Conservation (phyloP, 2,329 filamentous ascomycete species). For the Xylaria polymorpha region DNA sequence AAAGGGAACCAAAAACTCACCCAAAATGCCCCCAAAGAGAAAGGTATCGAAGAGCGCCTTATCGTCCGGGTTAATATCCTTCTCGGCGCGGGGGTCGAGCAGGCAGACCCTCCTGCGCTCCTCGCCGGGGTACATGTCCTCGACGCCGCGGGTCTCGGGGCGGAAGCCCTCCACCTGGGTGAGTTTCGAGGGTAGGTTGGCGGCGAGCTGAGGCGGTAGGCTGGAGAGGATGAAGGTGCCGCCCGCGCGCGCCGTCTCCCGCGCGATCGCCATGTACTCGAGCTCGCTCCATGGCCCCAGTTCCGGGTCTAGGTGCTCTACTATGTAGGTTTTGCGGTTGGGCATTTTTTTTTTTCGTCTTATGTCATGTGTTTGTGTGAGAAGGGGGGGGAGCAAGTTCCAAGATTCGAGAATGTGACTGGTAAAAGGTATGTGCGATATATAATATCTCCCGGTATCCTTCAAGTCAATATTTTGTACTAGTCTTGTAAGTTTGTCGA, state of each 20-base stretch:
- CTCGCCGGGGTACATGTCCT: slow-evolving; percentile 73
- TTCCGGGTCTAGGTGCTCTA: slow-evolving; percentile 96
- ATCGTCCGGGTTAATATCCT: slow-evolving; percentile 86
- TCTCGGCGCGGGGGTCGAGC: slow-evolving; percentile 84
- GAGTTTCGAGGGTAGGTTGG: slow-evolving; percentile 72
- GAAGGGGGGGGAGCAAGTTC: too few species aligned
- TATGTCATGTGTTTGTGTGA: background rate
- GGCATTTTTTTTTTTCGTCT: slow-evolving; percentile 39
- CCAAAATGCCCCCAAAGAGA: slow-evolving; percentile 94
- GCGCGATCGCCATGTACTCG: slow-evolving; percentile 89
- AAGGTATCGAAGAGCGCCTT: slow-evolving; percentile 87
- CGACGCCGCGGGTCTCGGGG: slow-evolving; percentile 81
- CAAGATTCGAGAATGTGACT: too few species aligned
- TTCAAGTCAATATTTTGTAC: background rate
- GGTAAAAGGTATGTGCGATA: too few species aligned
- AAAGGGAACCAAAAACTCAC: slow-evolving; percentile 69
- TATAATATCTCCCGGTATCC: too few species aligned
- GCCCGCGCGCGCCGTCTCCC: slow-evolving; percentile 76
- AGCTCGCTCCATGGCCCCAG: slow-evolving; percentile 93
- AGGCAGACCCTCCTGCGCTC: slow-evolving; percentile 85
- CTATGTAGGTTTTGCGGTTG: slow-evolving; percentile 80
- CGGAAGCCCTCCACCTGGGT: slow-evolving; percentile 70
- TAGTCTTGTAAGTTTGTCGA: background rate
- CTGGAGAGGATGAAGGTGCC: slow-evolving; percentile 85
- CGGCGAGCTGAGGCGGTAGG: slow-evolving; percentile 74